phyloP scores from a whole-genome alignment of 1,284 basidiomycete species.

The Rhodofomes roseus region DNA sequence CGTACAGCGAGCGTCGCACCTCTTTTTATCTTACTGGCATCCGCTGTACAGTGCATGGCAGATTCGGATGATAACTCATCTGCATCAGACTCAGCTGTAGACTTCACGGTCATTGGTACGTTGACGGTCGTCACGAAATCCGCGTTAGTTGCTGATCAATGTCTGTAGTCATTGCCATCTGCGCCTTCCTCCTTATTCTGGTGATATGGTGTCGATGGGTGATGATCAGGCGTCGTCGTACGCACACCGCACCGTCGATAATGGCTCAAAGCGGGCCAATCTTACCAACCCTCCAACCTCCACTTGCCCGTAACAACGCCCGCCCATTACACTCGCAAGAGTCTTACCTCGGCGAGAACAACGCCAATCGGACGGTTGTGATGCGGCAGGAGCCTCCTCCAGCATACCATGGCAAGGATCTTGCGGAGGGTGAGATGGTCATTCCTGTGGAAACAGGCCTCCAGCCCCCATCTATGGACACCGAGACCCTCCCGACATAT shows the following conservation, averaged over 20 bases:
- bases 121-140: background rate
- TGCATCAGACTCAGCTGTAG: background rate
- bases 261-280: background rate
- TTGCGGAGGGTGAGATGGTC: background rate
- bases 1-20: background rate
- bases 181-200: background rate
- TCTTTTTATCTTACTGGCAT: background rate
- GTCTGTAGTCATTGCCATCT: background rate
- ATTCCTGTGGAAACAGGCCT: background rate
- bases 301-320: background rate
- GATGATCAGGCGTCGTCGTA: constrained; percentile 9
- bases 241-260: constrained; percentile 3
- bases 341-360: background rate
- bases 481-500: background rate
- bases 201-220: background rate
- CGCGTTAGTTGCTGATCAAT: background rate
- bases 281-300: background rate
- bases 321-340: background rate
- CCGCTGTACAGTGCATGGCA: background rate
- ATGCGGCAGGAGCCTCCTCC: background rate
- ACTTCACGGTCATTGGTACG: background rate
- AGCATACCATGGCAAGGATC: background rate
- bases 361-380: background rate
- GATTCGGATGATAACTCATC: background rate
- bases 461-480: background rate